phyloP scores from a whole-genome alignment of 768 basidiomycete genomes.

The Boletellus sp. region DNA sequence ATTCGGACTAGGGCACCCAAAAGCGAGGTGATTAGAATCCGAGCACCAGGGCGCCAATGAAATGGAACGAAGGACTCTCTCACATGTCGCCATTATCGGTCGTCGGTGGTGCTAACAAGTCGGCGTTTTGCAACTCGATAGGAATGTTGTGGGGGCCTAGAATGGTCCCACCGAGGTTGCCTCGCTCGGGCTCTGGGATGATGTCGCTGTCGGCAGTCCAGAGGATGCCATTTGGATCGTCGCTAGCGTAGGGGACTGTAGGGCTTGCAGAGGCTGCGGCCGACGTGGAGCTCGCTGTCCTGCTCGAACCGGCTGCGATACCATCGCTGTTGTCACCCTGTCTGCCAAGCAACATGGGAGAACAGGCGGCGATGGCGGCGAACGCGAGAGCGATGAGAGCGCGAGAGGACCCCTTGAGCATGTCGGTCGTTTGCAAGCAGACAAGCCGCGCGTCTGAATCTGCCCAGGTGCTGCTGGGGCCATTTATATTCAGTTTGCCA shows the following conservation, averaged over 20 bases:
- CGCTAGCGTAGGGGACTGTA: constrained; percentile 40
- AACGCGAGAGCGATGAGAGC: constrained; percentile 3
- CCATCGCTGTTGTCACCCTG: no score
- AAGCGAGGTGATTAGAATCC: neutral
- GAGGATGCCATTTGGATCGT: constrained; percentile 42
- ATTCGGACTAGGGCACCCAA: constrained; percentile 36
- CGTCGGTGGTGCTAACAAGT: constrained; percentile 52
- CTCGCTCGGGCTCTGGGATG: constrained; percentile 40
- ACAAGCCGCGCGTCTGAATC: no score
- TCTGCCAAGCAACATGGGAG: neutral
- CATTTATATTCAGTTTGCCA: neutral
- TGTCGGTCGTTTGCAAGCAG: neutral
- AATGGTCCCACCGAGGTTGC: constrained; percentile 40
- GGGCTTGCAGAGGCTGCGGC: constrained; percentile 31
- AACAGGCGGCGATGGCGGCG: constrained; percentile 1
- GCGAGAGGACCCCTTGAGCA: constrained; percentile 2
- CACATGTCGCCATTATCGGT: constrained; percentile 55
- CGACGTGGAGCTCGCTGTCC: constrained; percentile 8
- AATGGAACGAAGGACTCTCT: constrained; percentile 5
- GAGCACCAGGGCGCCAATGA: neutral
- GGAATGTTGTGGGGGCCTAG: constrained; percentile 55
- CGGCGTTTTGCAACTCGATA: constrained; percentile 53
- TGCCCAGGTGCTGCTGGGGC: no score
- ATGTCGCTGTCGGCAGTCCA: constrained; percentile 30
- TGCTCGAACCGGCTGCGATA: no score